These are phyloP conservation scores for Sanghuangporus sanghuang DNA, from an alignment of 1,284 basidiomycete genomes.

Conservation along the genomic window DNA sequence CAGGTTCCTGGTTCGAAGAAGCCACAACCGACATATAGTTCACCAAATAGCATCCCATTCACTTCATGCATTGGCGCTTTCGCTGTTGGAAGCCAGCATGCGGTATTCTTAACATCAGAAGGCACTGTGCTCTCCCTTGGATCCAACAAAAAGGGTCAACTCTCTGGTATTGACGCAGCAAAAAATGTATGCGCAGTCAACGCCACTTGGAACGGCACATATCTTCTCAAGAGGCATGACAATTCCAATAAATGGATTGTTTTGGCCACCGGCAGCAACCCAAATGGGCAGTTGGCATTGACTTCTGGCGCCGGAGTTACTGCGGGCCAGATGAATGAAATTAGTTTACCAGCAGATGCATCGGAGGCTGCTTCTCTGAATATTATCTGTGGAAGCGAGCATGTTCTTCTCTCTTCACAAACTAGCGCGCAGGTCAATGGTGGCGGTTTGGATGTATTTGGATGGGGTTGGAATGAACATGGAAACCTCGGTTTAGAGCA, in stretches of 20 bases:
- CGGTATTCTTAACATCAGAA: slow-evolving; percentile 47
- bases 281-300: slow-evolving; percentile 69
- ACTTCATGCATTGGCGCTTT: slow-evolving; percentile 32
- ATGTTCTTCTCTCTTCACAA: slow-evolving; percentile 50
- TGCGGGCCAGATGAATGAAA: slow-evolving; percentile 27
- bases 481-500: slow-evolving; percentile 77
- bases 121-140: slow-evolving; percentile 52
- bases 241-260: slow-evolving; percentile 23
- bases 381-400: slow-evolving; percentile 75
- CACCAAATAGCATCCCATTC: slow-evolving; percentile 31
- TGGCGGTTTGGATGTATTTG: slow-evolving; percentile 50
- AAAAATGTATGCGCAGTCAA: slow-evolving; percentile 35
- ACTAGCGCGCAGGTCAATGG: slow-evolving; percentile 5
- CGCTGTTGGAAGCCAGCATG: slow-evolving; percentile 70
- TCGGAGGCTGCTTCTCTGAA: slow-evolving; percentile 1
- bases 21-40: slow-evolving; percentile 27
- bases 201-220: slow-evolving; percentile 85
- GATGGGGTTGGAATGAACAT: slow-evolving; percentile 96
- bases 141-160: slow-evolving; percentile 66
- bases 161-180: slow-evolving; percentile 36
- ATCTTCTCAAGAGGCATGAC: slow-evolving; percentile 34
- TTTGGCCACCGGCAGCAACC: slow-evolving; percentile 57
- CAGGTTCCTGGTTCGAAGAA: slow-evolving; percentile 15
- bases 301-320: slow-evolving; percentile 1
- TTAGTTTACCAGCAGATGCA: slow-evolving; percentile 29